A percentile compares a stretch with the other conserved stretches of the same genome.
Conservation (phyloP, 305 asterid species). For the Nicotiana rustica region DNA sequence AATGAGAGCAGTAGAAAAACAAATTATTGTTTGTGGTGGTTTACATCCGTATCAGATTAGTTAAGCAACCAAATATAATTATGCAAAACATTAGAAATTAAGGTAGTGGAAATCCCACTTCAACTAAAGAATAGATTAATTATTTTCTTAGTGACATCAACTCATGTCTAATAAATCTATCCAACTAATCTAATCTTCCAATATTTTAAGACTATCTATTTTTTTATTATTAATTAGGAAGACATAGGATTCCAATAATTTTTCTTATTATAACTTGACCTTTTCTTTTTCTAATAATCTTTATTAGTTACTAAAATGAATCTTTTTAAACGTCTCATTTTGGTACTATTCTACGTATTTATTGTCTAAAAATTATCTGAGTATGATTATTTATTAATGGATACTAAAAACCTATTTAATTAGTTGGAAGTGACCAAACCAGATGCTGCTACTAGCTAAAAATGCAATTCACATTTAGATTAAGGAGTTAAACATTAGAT, state of each 20-base stretch:
- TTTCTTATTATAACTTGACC: background rate
- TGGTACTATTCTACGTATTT: background rate
- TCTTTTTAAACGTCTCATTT: background rate
- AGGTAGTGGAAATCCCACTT: conserved; percentile 37
- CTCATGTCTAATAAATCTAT: background rate
- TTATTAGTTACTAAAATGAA: background rate
- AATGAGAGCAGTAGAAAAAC: conserved; percentile 33
- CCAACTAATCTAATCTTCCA: conserved; percentile 1
- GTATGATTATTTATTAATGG: background rate
- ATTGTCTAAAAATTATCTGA: too few species aligned
- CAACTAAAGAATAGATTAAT: background rate
- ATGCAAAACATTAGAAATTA: background rate
- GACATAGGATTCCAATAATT: background rate
- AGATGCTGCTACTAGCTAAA: background rate
- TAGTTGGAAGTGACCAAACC: background rate
- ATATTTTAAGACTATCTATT: background rate
- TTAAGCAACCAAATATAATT: background rate
- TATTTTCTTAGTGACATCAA: background rate
- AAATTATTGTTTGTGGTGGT: conserved; percentile 34
- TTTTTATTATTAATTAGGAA: background rate
- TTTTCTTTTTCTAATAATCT: background rate
- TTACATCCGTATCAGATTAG: conserved; percentile 34
- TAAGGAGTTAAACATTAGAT: background rate
- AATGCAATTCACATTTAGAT: background rate
- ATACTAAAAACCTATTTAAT: background rate